phyloP scores from a whole-genome alignment of 192 early-diverging fungal genomes.

The Dissophora globulifera region DNA sequence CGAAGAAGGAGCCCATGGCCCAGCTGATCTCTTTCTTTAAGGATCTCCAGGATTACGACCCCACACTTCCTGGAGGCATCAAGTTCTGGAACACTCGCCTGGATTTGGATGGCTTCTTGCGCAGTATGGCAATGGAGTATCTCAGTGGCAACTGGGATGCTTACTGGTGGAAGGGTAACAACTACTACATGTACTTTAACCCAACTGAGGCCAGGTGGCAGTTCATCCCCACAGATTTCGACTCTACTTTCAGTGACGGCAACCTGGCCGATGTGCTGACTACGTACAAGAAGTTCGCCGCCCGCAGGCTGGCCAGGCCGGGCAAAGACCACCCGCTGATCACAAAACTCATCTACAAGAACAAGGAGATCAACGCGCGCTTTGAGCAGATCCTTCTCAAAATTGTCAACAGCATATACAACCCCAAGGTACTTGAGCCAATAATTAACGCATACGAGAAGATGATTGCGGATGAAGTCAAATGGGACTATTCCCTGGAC shows the following conservation, averaged over 20 bases:
- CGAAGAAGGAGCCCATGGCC: constrained; percentile 29
- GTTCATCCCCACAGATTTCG: constrained; percentile 54
- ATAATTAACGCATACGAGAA: constrained; percentile 47
- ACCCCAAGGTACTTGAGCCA: constrained; percentile 11
- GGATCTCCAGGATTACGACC: constrained; percentile 40
- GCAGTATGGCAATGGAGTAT: constrained; percentile 47
- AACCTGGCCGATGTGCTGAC: constrained; percentile 14
- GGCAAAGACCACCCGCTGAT: constrained; percentile 41
- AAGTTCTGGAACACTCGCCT: constrained; percentile 35
- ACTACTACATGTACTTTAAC: constrained; percentile 50
- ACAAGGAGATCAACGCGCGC: constrained; percentile 23
- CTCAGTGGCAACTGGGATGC: constrained; percentile 53
- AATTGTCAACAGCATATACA: constrained; percentile 21
- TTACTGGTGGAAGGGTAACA: constrained; percentile 48
- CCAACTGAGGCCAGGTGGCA: constrained; percentile 21
- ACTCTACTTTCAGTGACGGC: constrained; percentile 56
- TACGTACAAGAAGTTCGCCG: constrained; percentile 35
- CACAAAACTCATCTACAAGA: constrained; percentile 41
- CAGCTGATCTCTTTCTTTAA: constrained; percentile 41
- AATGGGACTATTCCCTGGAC: constrained; percentile 47
- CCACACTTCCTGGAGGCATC: constrained; percentile 7
- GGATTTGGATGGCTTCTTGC: constrained; percentile 41
- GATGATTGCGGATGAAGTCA: constrained; percentile 42
- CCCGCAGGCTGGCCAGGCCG: constrained; percentile 4
- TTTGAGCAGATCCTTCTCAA: constrained; percentile 32